Conservation (phyloP, 352 stramenopile genomes). For the Pythium rhizo-oryzae region DNA sequence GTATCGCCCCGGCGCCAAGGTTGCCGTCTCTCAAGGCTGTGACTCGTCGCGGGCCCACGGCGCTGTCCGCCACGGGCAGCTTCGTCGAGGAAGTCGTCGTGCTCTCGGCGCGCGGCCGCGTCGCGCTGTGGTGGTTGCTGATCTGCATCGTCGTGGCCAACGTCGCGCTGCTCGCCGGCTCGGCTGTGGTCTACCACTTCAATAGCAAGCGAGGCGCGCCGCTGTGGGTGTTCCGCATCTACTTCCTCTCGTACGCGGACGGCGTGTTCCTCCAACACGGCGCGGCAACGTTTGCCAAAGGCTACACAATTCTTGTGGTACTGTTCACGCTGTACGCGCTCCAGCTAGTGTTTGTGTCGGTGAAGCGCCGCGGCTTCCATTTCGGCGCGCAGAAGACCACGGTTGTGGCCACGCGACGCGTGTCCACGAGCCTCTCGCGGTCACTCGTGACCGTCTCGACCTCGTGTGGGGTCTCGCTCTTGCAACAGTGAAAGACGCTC, state of each 20-base stretch:
- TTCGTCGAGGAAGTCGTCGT: background rate
- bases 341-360: background rate
- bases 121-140: background rate
- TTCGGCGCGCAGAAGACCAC: background rate
- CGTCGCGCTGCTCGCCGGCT: background rate
- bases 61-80: too few species aligned
- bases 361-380: background rate
- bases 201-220: background rate
- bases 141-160: background rate
- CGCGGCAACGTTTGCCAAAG: background rate
- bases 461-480: background rate
- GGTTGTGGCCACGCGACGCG: background rate
- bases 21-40: background rate
- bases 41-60: background rate
- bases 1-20: background rate
- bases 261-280: background rate
- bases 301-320: background rate
- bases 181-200: background rate
- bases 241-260: background rate
- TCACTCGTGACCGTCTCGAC: background rate
- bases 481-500: background rate
- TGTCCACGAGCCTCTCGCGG: background rate
- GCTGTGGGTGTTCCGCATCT: constrained; percentile 3
- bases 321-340: background rate
- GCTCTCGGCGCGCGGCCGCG: background rate